Base-by-base conservation (phyloP, 805 yeast genomes). In the Saturnispora besseyi region DNA sequence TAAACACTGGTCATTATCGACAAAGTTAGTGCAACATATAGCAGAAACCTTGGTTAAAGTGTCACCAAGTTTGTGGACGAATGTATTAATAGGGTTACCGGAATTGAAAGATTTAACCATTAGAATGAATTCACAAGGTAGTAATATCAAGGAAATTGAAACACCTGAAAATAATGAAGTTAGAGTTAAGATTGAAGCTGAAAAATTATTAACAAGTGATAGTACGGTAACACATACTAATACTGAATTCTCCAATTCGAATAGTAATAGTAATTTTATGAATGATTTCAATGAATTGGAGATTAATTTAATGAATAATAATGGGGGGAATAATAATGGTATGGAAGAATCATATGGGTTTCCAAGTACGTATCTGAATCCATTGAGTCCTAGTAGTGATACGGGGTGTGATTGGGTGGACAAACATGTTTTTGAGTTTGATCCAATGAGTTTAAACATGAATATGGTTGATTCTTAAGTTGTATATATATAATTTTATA, bases 391-490 rank as follows among this genome's bases (percentile, higher is more conserved):
- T 8, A 41, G 55, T 5, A 59, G 74, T 5, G 80, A 76, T 41
- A 75, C 80, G 3, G 81, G 81, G 0, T 76, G 81, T 64, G 78
- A 76, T 54, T 76, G 81, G 80, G 75, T 76, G 43, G 81, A 76
- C 57, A 76, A 74, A 49, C 66, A 69, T 53, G 64, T 65, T 45
- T 62, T 73, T 45, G 75, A 71, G 44, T 71, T 62, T 55, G 70
- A 63, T 41, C 65, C 59, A 7, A 61, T 61, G 43, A 53, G 61
- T 30, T 45, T 62, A 30, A 44, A 40, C 41, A 44, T 47, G 30
- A 45, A 34, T 18, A 6, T 45, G 8, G 24, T 31, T 15, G 33
- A 26, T 26, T 13, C 37, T 37, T 28, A 37, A 36, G 15, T 33
- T 33, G 21, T 33, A n/a, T 33, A 33, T 33, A 5, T n/a, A 12